A percentile compares a stretch with the other conserved stretches of the same genome.
phyloP scores from a whole-genome alignment of 2,329 filamentous ascomycete species.

The Fusarium sp. region DNA sequence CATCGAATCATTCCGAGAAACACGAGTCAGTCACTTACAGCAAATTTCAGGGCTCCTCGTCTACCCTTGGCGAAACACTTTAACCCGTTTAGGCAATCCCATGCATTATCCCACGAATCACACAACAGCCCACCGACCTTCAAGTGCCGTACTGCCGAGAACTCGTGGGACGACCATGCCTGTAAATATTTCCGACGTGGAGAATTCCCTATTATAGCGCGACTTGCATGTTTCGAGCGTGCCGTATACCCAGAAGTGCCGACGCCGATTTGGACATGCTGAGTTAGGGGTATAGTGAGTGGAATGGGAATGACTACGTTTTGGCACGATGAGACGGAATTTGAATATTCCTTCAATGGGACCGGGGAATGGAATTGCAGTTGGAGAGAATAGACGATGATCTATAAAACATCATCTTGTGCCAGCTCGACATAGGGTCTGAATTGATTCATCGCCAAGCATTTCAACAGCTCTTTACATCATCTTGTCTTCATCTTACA shows the following conservation, averaged over 20 bases:
- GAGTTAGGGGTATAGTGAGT: neutral
- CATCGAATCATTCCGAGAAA: neutral
- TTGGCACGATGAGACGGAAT: neutral
- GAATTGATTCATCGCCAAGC: neutral
- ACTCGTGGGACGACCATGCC: neutral
- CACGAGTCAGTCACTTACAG: neutral
- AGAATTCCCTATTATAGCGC: neutral
- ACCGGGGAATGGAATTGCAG: rapidly evolving
- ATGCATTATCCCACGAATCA: neutral
- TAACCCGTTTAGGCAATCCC: neutral
- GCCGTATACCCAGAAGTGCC: neutral
- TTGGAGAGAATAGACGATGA: too few relatives aligned
- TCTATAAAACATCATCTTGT: neutral
- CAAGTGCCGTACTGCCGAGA: neutral
- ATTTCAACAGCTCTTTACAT: rapidly evolving
- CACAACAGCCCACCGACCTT: neutral
- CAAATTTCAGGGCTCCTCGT: neutral
- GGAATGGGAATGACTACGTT: neutral
- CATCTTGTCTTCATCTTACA: neutral
- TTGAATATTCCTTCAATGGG: neutral
- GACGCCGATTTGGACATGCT: neutral
- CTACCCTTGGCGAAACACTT: neutral
- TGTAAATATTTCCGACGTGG: neutral
- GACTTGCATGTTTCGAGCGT: neutral
- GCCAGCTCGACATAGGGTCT: neutral